Percentiles rank a stretch among this genome's conserved stretches.
Evolutionary conservation across 148 eudicot genomes (phyloP).

Genomic region (Diospyros lotus): DNA sequence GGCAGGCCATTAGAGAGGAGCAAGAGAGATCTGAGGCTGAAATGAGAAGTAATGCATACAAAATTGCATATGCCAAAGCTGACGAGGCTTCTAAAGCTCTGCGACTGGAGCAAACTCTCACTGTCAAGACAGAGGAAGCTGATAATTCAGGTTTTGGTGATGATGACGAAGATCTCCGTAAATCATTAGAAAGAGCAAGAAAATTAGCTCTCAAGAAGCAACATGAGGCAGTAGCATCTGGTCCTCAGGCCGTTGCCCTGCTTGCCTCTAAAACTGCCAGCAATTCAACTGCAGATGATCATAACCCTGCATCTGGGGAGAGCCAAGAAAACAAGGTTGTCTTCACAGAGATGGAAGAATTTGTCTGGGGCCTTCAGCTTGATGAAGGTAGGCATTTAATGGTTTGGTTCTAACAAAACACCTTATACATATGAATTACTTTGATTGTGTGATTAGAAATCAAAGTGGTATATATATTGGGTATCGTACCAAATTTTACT

Average conservation of each 20-base stretch:
- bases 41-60: conserved; percentile 66
- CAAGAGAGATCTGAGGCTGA: conserved; percentile 72
- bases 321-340: conserved; percentile 76
- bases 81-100: conserved; percentile 91
- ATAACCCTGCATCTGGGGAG: conserved; percentile 42
- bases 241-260: conserved; percentile 59
- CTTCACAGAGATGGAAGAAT: conserved; percentile 99
- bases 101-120: conserved; percentile 36
- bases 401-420: neutral
- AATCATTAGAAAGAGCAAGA: conserved; percentile 78
- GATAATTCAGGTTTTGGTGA: conserved; percentile 58
- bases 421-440: neutral
- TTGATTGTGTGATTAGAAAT: neutral
- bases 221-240: conserved; percentile 35
- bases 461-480: neutral
- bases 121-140: conserved; percentile 39
- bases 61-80: conserved; percentile 74
- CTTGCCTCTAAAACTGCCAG: conserved; percentile 46
- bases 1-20: conserved; percentile 63
- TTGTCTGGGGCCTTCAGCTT: conserved; percentile 95
- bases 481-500: neutral
- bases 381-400: conserved; percentile 62
- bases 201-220: conserved; percentile 79
- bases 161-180: conserved; percentile 82
- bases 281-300: conserved; percentile 39